These are phyloP conservation scores for Lenzites betulinus DNA, from an alignment of 768 basidiomycete species.

Conservation along the genomic window DNA sequence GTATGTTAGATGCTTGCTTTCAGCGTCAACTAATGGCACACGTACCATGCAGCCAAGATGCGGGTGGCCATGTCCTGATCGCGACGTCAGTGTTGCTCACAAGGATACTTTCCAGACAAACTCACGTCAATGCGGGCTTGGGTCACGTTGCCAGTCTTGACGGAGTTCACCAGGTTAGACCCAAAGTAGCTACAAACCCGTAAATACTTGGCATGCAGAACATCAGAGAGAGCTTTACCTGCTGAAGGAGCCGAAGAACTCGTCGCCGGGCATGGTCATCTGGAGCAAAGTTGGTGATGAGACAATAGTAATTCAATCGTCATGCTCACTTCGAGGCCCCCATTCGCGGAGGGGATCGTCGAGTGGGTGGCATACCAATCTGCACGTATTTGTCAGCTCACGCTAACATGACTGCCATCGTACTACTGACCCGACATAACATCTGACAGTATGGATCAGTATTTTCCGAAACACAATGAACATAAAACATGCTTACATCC, in stretches of 20 bases:
- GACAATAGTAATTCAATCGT: neutral
- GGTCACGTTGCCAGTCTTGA: constrained; percentile 61
- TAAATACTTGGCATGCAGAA: no score
- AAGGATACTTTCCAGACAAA: neutral
- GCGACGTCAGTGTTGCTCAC: neutral
- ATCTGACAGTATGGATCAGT: constrained; percentile 17
- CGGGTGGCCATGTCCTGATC: constrained; percentile 64
- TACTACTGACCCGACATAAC: constrained; percentile 28
- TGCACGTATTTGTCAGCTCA: constrained; percentile 45
- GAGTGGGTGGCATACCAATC: constrained; percentile 74
- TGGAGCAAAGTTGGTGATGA: constrained; percentile 27
- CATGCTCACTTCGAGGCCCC: constrained; percentile 58
- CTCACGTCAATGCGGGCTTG: constrained; percentile 51
- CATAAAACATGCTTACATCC: constrained; percentile 29
- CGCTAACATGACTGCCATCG: no score
- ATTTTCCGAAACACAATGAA: no score
- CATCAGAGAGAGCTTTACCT: constrained; percentile 1
- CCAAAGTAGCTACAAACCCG: constrained; percentile 55
- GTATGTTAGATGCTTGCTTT: no score
- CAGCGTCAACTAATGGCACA: neutral
- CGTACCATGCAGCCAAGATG: constrained; percentile 60
- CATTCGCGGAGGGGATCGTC: constrained; percentile 53
- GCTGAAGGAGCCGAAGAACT: constrained; percentile 28
- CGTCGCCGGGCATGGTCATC: constrained; percentile 78
- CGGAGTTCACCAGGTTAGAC: constrained; percentile 54